Evolutionary conservation across 164 flowering plant genomes (phyloP).

Genomic region (Warburgia ugandensis): DNA sequence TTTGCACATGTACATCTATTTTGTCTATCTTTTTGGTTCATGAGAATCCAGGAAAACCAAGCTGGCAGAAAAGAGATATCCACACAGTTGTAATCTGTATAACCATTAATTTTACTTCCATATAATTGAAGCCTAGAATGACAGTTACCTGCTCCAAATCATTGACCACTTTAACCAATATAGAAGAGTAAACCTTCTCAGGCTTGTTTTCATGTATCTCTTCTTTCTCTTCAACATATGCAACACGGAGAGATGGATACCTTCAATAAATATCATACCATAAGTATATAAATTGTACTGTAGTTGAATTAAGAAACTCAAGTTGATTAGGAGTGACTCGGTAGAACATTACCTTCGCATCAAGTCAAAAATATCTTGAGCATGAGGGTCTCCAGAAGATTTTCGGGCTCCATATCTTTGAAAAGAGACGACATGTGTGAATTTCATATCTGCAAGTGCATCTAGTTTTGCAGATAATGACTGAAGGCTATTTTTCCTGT

Average conservation of each 20-base stretch:
- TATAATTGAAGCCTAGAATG: background rate
- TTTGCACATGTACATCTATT: too few relatives aligned
- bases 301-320: background rate
- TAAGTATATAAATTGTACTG: background rate
- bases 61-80: too few relatives aligned
- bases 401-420: constrained; percentile 80
- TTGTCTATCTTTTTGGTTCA: too few relatives aligned
- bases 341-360: constrained; percentile 51
- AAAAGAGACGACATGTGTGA: constrained; percentile 66
- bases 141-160: constrained; percentile 63
- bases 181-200: constrained; percentile 65
- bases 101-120: too few relatives aligned
- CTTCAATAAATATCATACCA: constrained; percentile 27
- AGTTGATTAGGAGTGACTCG: background rate
- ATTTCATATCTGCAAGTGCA: constrained; percentile 83
- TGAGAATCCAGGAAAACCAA: too few relatives aligned
- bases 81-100: too few relatives aligned
- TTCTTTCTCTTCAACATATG: constrained; percentile 95
- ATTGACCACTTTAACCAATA: constrained; percentile 66
- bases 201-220: constrained; percentile 26
- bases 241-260: constrained; percentile 85
- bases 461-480: constrained; percentile 57
- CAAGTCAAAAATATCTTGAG: constrained; percentile 64
- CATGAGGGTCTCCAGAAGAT: constrained; percentile 64
- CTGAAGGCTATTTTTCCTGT: constrained; percentile 16